Conservation (phyloP, 257 asterid genomes). For the Scutellaria barbata region DNA sequence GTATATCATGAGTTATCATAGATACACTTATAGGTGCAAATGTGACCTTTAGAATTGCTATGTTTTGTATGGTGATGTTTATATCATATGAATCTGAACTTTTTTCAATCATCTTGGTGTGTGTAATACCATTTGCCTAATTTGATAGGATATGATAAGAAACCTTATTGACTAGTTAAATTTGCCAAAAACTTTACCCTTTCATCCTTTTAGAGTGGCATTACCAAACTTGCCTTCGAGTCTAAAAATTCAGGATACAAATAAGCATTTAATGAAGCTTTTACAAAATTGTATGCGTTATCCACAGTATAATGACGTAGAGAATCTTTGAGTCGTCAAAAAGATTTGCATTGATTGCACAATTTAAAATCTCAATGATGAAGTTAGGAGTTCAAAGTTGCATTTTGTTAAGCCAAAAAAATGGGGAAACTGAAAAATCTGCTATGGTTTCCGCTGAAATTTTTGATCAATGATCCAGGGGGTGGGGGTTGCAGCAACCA, state of each 20-base stretch:
- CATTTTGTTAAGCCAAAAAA: background rate
- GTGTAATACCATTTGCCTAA: background rate
- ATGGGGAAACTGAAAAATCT: background rate
- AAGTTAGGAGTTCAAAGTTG: conserved; percentile 28
- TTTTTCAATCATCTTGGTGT: conserved; percentile 15
- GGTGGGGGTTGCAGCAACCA: background rate
- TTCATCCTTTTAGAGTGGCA: background rate
- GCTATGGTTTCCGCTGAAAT: conserved; percentile 5
- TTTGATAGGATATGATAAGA: background rate
- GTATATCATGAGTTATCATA: background rate
- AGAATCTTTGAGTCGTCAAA: conserved; percentile 4
- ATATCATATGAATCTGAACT: background rate
- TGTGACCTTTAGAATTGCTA: background rate
- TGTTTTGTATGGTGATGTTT: conserved; percentile 11
- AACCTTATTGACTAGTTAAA: conserved; percentile 15
- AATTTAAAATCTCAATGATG: background rate
- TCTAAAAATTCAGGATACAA: background rate
- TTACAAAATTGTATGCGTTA: background rate
- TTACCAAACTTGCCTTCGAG: background rate
- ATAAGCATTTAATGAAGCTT: background rate
- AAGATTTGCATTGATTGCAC: conserved; percentile 11
- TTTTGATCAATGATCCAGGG: background rate
- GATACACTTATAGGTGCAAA: conserved; percentile 22
- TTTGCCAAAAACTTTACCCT: background rate
- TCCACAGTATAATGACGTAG: background rate